Conservation (phyloP, 2,329 filamentous ascomycete genomes). For the Escovopsis weberi region DNA sequence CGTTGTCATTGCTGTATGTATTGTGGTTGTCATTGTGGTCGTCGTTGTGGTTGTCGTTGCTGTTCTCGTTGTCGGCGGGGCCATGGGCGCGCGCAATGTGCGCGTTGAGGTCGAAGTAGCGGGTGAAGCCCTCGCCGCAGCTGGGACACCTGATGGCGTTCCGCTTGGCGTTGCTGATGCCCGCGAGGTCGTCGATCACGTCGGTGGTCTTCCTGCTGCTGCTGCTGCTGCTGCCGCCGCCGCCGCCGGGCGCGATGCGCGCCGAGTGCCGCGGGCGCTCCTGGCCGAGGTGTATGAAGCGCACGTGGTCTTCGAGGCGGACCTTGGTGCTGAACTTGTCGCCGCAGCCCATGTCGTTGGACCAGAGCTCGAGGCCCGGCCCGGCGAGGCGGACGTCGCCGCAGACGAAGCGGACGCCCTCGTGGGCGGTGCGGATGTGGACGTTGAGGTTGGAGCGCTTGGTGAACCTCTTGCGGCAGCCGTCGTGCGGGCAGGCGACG, state of each 20-base stretch:
- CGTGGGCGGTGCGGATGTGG: slow-evolving; percentile 65
- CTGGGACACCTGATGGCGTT: slow-evolving; percentile 30
- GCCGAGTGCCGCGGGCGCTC: slow-evolving; percentile 25
- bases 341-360: slow-evolving; percentile 54
- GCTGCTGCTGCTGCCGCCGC: no score
- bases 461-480: slow-evolving; percentile 65
- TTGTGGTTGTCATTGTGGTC: no score
- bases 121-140: slow-evolving; percentile 32
- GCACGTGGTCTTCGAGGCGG: slow-evolving; percentile 70
- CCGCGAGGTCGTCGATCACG: slow-evolving; percentile 29
- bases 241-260: neutral
- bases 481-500: slow-evolving; percentile 49
- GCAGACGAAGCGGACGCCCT: slow-evolving; percentile 67
- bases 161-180: slow-evolving; percentile 24
- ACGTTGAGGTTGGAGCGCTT: slow-evolving; percentile 69
- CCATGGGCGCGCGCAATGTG: slow-evolving; percentile 25
- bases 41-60: no score
- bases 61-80: neutral
- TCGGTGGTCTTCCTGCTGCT: slow-evolving; percentile 6
- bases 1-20: no score
- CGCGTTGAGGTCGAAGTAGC: slow-evolving; percentile 33
- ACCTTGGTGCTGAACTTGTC: slow-evolving; percentile 63
- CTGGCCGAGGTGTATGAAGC: slow-evolving; percentile 61
- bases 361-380: slow-evolving; percentile 48
- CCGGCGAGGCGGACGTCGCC: slow-evolving; percentile 48